Evolutionary conservation across 805 yeast genomes (phyloP), one percentile per base, ranked within the genome.

Genomic region (Priceomyces fermenticarens): DNA sequence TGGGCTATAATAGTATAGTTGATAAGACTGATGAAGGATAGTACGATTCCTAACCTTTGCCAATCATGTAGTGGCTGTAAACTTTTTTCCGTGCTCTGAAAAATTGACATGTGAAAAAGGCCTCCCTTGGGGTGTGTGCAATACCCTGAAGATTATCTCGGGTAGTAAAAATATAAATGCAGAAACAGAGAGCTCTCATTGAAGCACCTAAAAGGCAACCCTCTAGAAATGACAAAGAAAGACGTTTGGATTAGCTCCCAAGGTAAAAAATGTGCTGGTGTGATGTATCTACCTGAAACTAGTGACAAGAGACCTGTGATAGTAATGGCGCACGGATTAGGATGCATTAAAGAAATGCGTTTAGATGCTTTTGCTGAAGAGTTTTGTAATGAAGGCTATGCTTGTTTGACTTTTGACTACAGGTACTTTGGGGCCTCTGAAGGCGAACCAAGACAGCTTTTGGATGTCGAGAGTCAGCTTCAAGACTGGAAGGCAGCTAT

Each of bases 191-290:
- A n/a, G n/a, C n/a, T n/a, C n/a, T n/a, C n/a, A n/a, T n/a, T n/a
- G n/a, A n/a, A n/a, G n/a, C n/a, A n/a, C n/a, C n/a, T n/a, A n/a
- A n/a, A n/a, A n/a, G n/a, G n/a, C n/a, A n/a, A n/a, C n/a, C n/a
- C n/a, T n/a, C n/a, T n/a, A n/a, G n/a, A 15, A 6, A 16, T 34
- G 27, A 34, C 13, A 12, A 34, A 14, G 29, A 23, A 16, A 15
- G 29, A 34, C 27, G 29, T 34, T 10, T 23, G 36, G 36, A 15
- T 34, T 34, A 34, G n/a, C n/a, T 34, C 36, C 15, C 36, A 34
- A 3, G 36, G 28, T 7, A 10, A 20, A n/a, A 34, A 34, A 14
- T 34, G 36, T 14, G 36, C 36, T 23, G 15, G 28, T 34, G 11
- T 17, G 7, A 15, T 17, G 27, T 34, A 34, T 28, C 28, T 34